Base-by-base conservation (phyloP, 805 yeast genomes). In the Cyberlindnera mississippiensis region DNA sequence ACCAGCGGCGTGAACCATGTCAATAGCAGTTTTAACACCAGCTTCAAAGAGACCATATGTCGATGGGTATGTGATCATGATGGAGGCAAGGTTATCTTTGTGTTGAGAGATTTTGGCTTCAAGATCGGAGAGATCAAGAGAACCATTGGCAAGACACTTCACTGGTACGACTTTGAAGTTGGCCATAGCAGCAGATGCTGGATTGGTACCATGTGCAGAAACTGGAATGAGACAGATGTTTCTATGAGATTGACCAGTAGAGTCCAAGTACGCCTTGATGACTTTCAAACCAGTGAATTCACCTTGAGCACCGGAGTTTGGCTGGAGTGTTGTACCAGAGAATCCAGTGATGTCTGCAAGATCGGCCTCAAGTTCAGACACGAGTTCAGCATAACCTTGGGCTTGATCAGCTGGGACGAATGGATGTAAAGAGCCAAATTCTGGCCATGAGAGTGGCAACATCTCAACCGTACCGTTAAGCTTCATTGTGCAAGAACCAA, bases 241-340 rank as follows among this genome's bases (percentile, higher is more conserved):
- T 60, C 99, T 77, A 45, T 80, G 68, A 14, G 73, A 64, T 59
- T 89, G 82, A 32, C 93, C 95, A 34, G 69, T 72, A 16, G 82
- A 68, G 47, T 79, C 76, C 52, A 85, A 77, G 61, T 86, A 93
- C 29, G 84, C 76, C 52, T 80, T 76, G 52, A 93, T 91, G 34
- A 89, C 88, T 45, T 95, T 78, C 46, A 93, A 72, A 22, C 99
- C 99, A 13, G 98, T 78, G 67, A 85, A 93, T 66, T 93, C 99
- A 64, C 99, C 99, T 66, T 91, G 96, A 30, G 99, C 98, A 52
- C 99, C 99, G 30, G 97, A 87, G 62, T 93, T 93, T 49, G 99
- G 99, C 82, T 88, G 95, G 45, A 87, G 69, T 3, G 97, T 85
- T 16, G 95, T 83, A 31, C 86, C 91, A 46, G 81, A 86, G 57